Percentiles rank a stretch among this genome's conserved stretches.
Evolutionary conservation across 805 yeast species (phyloP).

Genomic region (Ogataea methanolica): DNA sequence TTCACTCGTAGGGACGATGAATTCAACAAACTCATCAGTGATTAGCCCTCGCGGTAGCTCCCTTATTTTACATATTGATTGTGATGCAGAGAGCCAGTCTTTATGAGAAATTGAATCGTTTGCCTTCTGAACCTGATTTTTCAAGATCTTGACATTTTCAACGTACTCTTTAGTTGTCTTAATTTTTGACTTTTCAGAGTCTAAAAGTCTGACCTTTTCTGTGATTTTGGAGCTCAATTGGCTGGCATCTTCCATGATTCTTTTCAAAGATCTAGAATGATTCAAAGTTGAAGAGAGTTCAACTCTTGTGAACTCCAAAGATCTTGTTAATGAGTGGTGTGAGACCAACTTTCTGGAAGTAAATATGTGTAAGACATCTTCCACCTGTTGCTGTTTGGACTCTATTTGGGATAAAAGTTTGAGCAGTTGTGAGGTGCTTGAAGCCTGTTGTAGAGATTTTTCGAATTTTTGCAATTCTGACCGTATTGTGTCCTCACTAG

Average conservation of each 20-base stretch:
- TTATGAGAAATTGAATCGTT: slow-evolving; percentile 61
- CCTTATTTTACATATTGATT: slow-evolving; percentile 51
- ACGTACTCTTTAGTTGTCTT: slow-evolving; percentile 60
- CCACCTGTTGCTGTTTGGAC: slow-evolving; percentile 20
- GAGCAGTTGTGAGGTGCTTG: slow-evolving; percentile 19
- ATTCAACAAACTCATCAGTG: slow-evolving; percentile 66
- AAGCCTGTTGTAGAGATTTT: slow-evolving; percentile 20
- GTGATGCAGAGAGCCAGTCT: slow-evolving; percentile 78
- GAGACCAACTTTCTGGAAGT: slow-evolving; percentile 31
- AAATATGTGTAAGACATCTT: slow-evolving; percentile 18
- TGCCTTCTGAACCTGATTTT: slow-evolving; percentile 60
- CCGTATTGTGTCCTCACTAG: slow-evolving; percentile 18
- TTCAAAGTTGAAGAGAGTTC: slow-evolving; percentile 58
- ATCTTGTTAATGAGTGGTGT: slow-evolving; percentile 34
- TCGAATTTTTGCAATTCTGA: slow-evolving; percentile 18
- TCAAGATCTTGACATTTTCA: slow-evolving; percentile 58
- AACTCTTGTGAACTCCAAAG: slow-evolving; percentile 56
- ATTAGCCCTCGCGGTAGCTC: slow-evolving; percentile 49
- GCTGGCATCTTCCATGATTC: slow-evolving; percentile 55
- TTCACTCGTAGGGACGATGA: slow-evolving; percentile 81
- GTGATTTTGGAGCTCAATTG: slow-evolving; percentile 64
- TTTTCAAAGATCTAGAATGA: slow-evolving; percentile 51
- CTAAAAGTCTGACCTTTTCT: slow-evolving; percentile 62
- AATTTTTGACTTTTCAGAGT: slow-evolving; percentile 65
- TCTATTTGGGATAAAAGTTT: slow-evolving; percentile 22